phyloP scores from a whole-genome alignment of 495 filamentous ascomycete species.

The Aspergillus sparsus region DNA sequence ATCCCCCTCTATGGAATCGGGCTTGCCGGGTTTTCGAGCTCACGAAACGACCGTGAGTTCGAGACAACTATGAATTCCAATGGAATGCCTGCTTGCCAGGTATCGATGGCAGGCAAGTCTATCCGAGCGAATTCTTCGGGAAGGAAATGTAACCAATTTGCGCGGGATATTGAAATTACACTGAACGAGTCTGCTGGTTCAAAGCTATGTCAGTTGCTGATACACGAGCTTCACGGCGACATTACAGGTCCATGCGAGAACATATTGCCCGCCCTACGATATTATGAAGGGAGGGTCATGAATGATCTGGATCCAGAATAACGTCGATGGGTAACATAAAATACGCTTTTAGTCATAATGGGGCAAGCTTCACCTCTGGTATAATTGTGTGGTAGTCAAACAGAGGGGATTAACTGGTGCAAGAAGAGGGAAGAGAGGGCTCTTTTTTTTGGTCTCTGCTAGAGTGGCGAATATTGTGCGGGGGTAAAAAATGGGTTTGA shows the following conservation, averaged over 20 bases:
- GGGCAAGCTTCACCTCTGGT: conserved; percentile 16
- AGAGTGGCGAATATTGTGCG: background rate
- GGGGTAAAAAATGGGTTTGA: conserved; percentile 1
- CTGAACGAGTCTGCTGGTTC: conserved; percentile 21
- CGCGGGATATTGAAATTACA: conserved; percentile 22
- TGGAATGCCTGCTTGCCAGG: background rate
- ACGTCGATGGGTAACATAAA: background rate
- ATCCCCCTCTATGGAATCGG: background rate
- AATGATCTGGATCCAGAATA: conserved; percentile 1
- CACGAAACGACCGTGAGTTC: background rate
- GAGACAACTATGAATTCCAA: conserved; percentile 1
- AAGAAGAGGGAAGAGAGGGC: background rate
- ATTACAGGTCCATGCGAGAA: conserved; percentile 23
- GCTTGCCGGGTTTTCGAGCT: background rate
- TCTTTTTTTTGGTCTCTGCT: background rate
- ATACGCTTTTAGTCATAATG: conserved; percentile 7
- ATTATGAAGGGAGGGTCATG: conserved; percentile 23
- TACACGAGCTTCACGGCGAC: conserved; percentile 18
- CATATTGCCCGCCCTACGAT: conserved; percentile 28
- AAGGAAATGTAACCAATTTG: conserved; percentile 9
- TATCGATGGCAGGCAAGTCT: background rate
- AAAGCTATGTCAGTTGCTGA: conserved; percentile 26
- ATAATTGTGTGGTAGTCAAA: conserved; percentile 6
- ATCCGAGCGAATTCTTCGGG: conserved; percentile 7
- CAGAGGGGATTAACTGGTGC: conserved; percentile 10